A percentile compares a stretch with the other conserved stretches of the same genome.
phyloP scores from a whole-genome alignment of 2,329 filamentous ascomycete genomes.

The Sporothrix dimorphospora region DNA sequence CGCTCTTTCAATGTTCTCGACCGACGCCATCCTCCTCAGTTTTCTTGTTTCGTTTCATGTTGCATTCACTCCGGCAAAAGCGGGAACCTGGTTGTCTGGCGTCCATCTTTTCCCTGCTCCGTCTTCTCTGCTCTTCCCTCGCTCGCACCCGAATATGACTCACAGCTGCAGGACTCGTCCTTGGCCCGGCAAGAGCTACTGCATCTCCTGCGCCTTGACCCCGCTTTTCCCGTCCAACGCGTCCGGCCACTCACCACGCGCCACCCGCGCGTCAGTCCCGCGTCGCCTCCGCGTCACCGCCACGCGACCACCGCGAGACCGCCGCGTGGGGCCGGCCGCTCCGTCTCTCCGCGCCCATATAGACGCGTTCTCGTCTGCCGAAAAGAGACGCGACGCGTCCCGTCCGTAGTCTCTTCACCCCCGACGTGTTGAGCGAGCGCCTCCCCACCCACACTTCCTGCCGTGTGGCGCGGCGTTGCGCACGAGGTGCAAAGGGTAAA shows the following conservation, averaged over 20 bases:
- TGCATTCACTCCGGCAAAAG: background rate
- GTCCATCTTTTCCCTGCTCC: too few relatives aligned
- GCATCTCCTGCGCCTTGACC: constrained; percentile 7
- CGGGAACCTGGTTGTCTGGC: background rate
- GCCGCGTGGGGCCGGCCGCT: constrained; percentile 25
- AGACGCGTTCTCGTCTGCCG: constrained; percentile 20
- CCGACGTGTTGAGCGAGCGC: background rate
- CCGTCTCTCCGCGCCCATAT: background rate
- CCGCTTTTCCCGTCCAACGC: constrained; percentile 17
- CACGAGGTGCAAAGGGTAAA: background rate
- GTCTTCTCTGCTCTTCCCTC: background rate
- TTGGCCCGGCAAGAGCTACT: constrained; percentile 16
- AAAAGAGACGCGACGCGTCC: constrained; percentile 14
- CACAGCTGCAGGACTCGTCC: constrained; percentile 18
- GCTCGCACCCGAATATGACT: constrained; percentile 12
- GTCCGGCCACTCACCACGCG: constrained; percentile 27
- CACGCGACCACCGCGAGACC: constrained; percentile 22
- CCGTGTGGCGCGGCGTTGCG: background rate
- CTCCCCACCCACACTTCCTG: background rate
- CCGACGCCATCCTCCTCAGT: background rate
- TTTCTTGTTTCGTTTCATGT: constrained; percentile 23
- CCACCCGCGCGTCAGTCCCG: constrained; percentile 25
- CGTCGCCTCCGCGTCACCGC: constrained; percentile 24
- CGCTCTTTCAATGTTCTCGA: background rate
- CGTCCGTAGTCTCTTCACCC: background rate